A percentile compares a stretch with the other conserved stretches of the same genome.
Evolutionary conservation across 306 rosid genomes (phyloP).

Genomic region (Erythrophleum fordii): DNA sequence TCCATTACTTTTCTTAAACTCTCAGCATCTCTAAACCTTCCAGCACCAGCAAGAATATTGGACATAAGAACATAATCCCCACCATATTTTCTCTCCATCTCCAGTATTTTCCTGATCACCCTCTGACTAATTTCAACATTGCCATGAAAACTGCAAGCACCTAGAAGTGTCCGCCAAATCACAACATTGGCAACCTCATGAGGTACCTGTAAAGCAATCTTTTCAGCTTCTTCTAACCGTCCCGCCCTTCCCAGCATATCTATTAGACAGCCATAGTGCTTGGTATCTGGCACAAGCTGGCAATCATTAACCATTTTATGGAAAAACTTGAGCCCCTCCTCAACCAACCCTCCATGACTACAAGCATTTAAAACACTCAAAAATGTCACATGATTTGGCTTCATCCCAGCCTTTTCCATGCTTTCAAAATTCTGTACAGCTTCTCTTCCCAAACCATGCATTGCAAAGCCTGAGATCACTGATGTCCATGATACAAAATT

Average conservation of each 20-base stretch:
- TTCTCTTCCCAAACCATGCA: constrained; percentile 71
- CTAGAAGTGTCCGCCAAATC: constrained; percentile 75
- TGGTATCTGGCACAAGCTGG: constrained; percentile 56
- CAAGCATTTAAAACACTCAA: constrained; percentile 72
- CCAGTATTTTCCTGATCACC: constrained; percentile 57
- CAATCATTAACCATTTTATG: constrained; percentile 57
- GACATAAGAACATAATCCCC: constrained; percentile 91
- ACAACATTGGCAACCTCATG: constrained; percentile 57
- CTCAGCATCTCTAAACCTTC: constrained; percentile 71
- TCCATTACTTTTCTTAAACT: constrained; percentile 67
- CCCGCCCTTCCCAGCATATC: constrained; percentile 81
- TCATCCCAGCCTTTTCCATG: constrained; percentile 67
- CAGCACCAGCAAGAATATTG: constrained; percentile 72
- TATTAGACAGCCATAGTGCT: constrained; percentile 75
- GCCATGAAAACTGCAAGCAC: constrained; percentile 73
- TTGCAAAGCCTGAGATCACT: constrained; percentile 65
- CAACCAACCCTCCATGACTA: constrained; percentile 78
- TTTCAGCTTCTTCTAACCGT: constrained; percentile 76
- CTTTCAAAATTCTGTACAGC: constrained; percentile 53
- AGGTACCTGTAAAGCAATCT: constrained; percentile 65
- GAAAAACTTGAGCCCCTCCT: constrained; percentile 70
- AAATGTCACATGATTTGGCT: constrained; percentile 64
- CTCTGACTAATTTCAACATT: constrained; percentile 69
- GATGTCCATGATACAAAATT: constrained; percentile 78
- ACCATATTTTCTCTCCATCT: constrained; percentile 61